These are phyloP conservation scores for Tillandsia leiboldiana DNA, from an alignment of 176 grass and related monocot species.

Conservation along the genomic window DNA sequence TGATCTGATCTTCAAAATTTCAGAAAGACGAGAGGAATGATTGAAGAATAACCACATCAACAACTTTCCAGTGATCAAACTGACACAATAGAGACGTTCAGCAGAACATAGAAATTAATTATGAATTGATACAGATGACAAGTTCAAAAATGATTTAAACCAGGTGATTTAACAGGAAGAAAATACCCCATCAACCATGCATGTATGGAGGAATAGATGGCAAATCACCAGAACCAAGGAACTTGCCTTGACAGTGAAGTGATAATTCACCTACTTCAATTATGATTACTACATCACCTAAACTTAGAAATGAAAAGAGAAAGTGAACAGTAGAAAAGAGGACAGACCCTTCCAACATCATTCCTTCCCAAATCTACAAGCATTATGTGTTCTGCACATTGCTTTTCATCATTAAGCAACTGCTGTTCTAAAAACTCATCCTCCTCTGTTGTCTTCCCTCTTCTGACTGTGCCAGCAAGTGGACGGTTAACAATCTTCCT, in stretches of 20 bases:
- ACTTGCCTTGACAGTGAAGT: neutral
- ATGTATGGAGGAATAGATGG: neutral
- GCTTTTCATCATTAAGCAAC: conserved; percentile 69
- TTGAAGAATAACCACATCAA: neutral
- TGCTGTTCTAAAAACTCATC: conserved; percentile 51
- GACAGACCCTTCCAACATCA: conserved; percentile 76
- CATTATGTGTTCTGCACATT: conserved; percentile 92
- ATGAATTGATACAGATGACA: neutral
- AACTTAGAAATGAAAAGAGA: neutral
- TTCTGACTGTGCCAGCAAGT: conserved; percentile 73
- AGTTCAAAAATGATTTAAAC: neutral
- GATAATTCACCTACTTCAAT: neutral
- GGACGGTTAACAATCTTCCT: conserved; percentile 70
- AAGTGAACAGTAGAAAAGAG: conserved; percentile 5
- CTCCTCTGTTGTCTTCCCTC: conserved; percentile 57
- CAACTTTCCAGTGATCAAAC: neutral
- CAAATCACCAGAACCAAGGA: neutral
- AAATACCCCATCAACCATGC: too few species aligned
- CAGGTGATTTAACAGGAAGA: too few species aligned
- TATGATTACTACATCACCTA: neutral
- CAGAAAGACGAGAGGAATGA: neutral
- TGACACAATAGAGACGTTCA: neutral
- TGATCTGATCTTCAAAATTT: neutral
- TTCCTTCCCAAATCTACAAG: conserved; percentile 92
- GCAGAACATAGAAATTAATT: neutral